Evolutionary conservation across 1,284 basidiomycete species (phyloP).

Genomic region (Apiotrichum porosum): DNA sequence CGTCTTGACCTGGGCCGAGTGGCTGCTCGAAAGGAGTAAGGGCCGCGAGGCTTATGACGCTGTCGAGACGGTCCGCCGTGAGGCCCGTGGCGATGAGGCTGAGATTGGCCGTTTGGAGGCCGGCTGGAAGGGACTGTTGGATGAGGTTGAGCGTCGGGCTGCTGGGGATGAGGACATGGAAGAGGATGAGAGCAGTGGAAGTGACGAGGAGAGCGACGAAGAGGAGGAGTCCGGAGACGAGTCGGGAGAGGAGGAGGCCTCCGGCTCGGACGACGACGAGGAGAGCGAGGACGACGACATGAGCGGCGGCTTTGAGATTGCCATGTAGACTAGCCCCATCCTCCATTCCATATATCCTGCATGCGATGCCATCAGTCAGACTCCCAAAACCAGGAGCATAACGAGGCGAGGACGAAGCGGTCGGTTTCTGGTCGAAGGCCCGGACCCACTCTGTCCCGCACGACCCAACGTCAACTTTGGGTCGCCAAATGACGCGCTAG

Average conservation of each 20-base stretch:
- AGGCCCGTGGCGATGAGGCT: constrained; percentile 18
- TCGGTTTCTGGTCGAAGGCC: too few relatives aligned
- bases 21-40: constrained; percentile 21
- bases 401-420: too few relatives aligned
- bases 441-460: too few relatives aligned
- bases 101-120: constrained; percentile 21
- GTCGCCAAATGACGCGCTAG: too few relatives aligned
- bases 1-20: constrained; percentile 22
- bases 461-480: too few relatives aligned
- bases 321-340: constrained; percentile 4
- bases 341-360: background rate
- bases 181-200: constrained; percentile 7
- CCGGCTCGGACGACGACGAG: constrained; percentile 5
- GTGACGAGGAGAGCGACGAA: background rate
- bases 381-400: too few relatives aligned
- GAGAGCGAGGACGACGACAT: constrained; percentile 2
- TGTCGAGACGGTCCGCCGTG: constrained; percentile 27
- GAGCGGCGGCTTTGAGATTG: constrained; percentile 14
- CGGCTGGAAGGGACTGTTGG: constrained; percentile 18
- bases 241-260: background rate
- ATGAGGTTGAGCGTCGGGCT: constrained; percentile 8
- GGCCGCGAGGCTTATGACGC: constrained; percentile 24
- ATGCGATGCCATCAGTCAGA: background rate
- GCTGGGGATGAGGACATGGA: constrained; percentile 7
- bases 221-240: constrained; percentile 1